Evolutionary conservation across 2,329 filamentous ascomycete genomes (phyloP), one percentile per base, ranked within the genome.

Genomic region (Leptographium radiaticola): DNA sequence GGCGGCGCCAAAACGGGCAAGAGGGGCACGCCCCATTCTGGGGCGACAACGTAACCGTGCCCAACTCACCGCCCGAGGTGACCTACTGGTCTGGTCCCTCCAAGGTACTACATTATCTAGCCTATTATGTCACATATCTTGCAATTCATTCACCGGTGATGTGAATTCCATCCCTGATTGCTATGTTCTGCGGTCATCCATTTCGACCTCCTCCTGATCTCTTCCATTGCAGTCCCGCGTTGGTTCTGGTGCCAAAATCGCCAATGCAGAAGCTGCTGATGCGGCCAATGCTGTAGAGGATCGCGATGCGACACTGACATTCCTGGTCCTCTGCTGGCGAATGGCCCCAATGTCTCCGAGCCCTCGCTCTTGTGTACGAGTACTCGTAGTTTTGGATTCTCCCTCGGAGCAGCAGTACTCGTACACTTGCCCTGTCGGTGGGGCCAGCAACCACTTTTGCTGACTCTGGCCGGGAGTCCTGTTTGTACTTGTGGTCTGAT

Each of bases 371-470:
- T 36, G 12, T 34, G 7, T 7, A 11, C 33, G 33, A 6, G 9
- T 36, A 36, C 34, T 9, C 9, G 8, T 62, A 63, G 34, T 72
- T 64, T 53, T 25, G 25, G 25, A 25, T 25, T 72, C 70, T 1
- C 68, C 63, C 15, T 77, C 74, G 15, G 70, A 67, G 13, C 13
- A 67, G 13, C 13, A 44, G 49, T 76, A 70, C 59, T 77, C 75
- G 57, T 74, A 76, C 9, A 76, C 71, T 43, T 74, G 71, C 3
- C 73, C 72, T 8, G 65, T 63, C 10, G 69, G 64, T 36, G 70
- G 38, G 16, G 30, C 20, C 15, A 20, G 10, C 9, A 20, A 16
- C 20, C 36, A 30, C 34, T 40, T 34, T 31, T 44, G 42, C 42
- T 44, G 42, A 20, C 42, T 40, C 6, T 16, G 38, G 38, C 9